Evolutionary conservation across 345 rosid genomes (phyloP).

Genomic region (Pistacia vera): DNA sequence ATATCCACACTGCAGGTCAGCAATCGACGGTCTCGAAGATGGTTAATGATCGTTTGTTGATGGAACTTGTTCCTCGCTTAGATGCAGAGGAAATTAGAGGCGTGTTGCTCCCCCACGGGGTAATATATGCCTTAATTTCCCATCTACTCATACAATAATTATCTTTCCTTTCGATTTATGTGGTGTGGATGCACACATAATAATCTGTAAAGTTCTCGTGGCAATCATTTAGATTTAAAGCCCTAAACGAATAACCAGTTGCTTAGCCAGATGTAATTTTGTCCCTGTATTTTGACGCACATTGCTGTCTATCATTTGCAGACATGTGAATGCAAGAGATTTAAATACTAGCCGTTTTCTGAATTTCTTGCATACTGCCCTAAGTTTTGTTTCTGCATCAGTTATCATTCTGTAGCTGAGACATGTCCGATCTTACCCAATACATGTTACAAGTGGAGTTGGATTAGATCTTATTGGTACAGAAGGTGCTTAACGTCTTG

Average conservation of each 20-base stretch:
- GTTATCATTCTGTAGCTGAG: background rate
- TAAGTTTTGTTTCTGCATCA: background rate
- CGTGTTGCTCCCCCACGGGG: constrained; percentile 99
- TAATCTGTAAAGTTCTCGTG: background rate
- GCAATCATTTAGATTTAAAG: background rate
- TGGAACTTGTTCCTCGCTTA: constrained; percentile 97
- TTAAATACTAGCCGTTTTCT: background rate
- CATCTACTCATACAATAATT: background rate
- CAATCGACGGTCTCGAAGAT: constrained; percentile 81
- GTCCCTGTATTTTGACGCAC: background rate
- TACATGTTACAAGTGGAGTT: background rate
- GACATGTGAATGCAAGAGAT: background rate
- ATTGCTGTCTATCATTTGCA: background rate
- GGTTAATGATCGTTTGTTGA: constrained; percentile 85
- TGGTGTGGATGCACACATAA: background rate
- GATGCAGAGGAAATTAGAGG: constrained; percentile 88
- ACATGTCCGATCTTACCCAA: background rate
- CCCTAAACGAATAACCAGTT: background rate
- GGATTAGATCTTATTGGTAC: background rate
- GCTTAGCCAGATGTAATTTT: background rate
- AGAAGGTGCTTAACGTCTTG: background rate
- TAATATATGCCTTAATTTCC: constrained; percentile 28
- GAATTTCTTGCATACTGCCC: background rate
- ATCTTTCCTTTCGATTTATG: background rate
- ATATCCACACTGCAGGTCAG: constrained; percentile 56